Evolutionary conservation across 1,139 yeast species (phyloP).

Genomic region (Entelexis paramagnoliae): DNA sequence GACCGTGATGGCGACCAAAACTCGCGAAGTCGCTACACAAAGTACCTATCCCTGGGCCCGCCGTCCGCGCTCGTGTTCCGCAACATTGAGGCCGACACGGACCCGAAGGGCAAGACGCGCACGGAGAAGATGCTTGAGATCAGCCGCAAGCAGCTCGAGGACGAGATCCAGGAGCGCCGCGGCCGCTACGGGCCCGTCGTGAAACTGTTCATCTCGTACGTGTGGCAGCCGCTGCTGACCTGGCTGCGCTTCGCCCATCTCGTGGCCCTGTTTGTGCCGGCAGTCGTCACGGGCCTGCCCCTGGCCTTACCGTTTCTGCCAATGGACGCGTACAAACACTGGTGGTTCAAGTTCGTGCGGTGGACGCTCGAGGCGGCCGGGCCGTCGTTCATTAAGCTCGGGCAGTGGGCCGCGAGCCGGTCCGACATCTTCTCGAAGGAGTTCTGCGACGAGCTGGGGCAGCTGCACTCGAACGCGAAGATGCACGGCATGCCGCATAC

Average conservation of each 20-base stretch:
- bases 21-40: not conserved
- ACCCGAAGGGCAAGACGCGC: conserved; percentile 16
- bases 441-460: conserved; percentile 66
- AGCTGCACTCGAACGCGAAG: conserved; percentile 72
- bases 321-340: conserved; percentile 47
- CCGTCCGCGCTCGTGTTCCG: conserved; percentile 16
- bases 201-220: conserved; percentile 24
- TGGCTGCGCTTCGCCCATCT: conserved; percentile 60
- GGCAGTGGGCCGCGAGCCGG: conserved; percentile 99
- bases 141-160: conserved; percentile 13
- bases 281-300: conserved; percentile 49
- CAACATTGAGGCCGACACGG: conserved; percentile 10
- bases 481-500: conserved; percentile 62
- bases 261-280: conserved; percentile 57
- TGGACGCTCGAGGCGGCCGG: conserved; percentile 76
- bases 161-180: conserved; percentile 6
- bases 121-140: conserved; percentile 16
- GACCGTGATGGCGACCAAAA: not conserved
- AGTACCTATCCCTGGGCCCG: not conserved
- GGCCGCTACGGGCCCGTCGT: not conserved
- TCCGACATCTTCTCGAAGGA: conserved; percentile 81
- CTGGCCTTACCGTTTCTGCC: conserved; percentile 44
- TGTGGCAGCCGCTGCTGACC: conserved; percentile 59
- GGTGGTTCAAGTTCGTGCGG: conserved; percentile 64
- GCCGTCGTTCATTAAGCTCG: conserved; percentile 87